Base-by-base conservation (phyloP, 305 asterid species). In the Petunia hybrid region DNA sequence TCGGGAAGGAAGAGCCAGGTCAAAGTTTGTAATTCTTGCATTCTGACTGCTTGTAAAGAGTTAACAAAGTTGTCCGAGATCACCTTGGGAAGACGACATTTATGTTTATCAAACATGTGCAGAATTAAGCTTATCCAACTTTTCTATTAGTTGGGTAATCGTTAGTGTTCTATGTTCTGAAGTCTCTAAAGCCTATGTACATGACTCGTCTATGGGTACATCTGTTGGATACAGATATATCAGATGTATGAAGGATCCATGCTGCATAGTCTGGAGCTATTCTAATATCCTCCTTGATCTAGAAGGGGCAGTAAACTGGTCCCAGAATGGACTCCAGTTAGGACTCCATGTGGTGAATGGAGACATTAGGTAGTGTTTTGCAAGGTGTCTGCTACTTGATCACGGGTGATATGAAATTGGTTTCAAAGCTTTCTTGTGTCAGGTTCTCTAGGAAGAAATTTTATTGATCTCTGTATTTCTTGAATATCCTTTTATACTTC, bases 261-360 rank as follows among this genome's bases (percentile, higher is more conserved):
- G 10, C 36, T 46, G 35, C 61, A 48, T 46, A 71, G 12, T 48
- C 77, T 71, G 9, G 31, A 31, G 10, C 61, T 48, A 16, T 31
- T 48, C 77, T 71, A 14, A 48, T 48, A 71, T 12, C 35, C 6
- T 71, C 77, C 77, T 71, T 71, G 61, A 71, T 42, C 61, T 71
- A 46, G 8, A 71, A 22, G 5, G 43, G 2, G 43, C 12, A 12
- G 61, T 22, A 42, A 71, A 48, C 61, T 71, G 77, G 35, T 14
- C 35, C 77, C 43, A 46, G 61, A 22, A 31, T 71, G 35, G 62
- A 71, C 78, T 22, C 31, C 35, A 46, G 61, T 46, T 48, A 46
- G 35, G 62, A 71, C 78, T 22, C 31, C 35, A 3, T 73, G 13
- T 13, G 10, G 62, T 73, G 62, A 73, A 6, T 6, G 31, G 8